Evolutionary conservation across 2,329 filamentous ascomycete species (phyloP), one percentile per base, ranked within the genome.

Genomic region (Cladobotryum mycophilum): DNA sequence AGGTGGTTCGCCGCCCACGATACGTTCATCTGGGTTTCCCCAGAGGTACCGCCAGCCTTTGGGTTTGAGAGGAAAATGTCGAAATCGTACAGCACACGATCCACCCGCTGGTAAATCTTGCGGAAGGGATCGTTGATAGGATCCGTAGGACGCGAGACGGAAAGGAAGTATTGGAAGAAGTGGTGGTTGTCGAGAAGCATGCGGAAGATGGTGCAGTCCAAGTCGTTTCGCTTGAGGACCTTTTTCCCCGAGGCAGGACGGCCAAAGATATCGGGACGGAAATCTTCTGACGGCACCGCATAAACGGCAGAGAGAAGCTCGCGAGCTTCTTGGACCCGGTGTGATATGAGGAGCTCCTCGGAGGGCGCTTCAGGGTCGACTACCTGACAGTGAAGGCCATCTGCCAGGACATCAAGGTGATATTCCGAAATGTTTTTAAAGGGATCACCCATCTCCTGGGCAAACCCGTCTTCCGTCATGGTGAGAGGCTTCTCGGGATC

Each of bases 111-210:
- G 38, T 72, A 68, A 15, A 80, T 71, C 43, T 70, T 71, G 45
- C 72, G 69, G 52, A 79, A 79, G 3, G 68, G 68, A 53, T 77
- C 72, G 38, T 70, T 70, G 34, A 74, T 65, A 20, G 66, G 64
- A 51, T 76, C 74, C 43, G 66, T 62, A 2, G 76, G 67, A n/a
- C 66, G 64, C 48, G 75, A 69, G 8, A 71, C 65, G 14, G 70
- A 69, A 42, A 73, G 67, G 52, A 81, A 76, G 64, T 78, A 75
- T 47, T 75, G 67, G 59, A 81, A 78, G 64, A 81, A 74, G 38
- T 75, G 71, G 60, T 78, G 69, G 57, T 80, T 79, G 54, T 73
- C 69, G 18, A 80, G 65, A 14, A 81, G 67, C 64, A 81, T 78
- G 47, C 73, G 73, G 54, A 78, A 74, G 13, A 82, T 61, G 3